A percentile compares a stretch with the other conserved stretches of the same genome.
Evolutionary conservation across 768 basidiomycete genomes (phyloP).

Genomic region (Xerocomellus chrysenteron): DNA sequence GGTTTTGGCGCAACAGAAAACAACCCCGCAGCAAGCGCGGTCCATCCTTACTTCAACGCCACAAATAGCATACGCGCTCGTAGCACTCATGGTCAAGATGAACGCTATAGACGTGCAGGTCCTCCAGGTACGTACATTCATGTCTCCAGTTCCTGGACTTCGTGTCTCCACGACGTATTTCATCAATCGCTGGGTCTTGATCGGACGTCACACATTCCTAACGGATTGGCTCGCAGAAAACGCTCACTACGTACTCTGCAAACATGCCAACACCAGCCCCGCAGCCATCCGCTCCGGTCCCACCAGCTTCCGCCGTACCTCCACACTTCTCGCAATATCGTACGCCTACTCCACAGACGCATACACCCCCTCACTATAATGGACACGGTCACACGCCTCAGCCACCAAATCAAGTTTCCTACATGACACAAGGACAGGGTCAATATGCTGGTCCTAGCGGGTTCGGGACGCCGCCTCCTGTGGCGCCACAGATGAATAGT

Average conservation of each 20-base stretch:
- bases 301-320: conserved; percentile 45
- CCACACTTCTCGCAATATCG: conserved; percentile 39
- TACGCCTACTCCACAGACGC: conserved; percentile 36
- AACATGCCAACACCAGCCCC: conserved; percentile 21
- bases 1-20: conserved; percentile 50
- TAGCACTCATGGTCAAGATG: conserved; percentile 75
- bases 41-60: conserved; percentile 71
- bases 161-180: not conserved
- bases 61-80: conserved; percentile 73
- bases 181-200: not conserved
- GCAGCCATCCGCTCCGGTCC: conserved; percentile 27
- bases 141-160: not conserved
- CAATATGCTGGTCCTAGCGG: conserved; percentile 18
- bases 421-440: conserved; percentile 18
- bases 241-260: conserved; percentile 50
- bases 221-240: conserved; percentile 46
- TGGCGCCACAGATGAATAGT: conserved; percentile 19
- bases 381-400: conserved; percentile 31
- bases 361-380: conserved; percentile 29
- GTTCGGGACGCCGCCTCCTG: conserved; percentile 24
- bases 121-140: conserved; percentile 53
- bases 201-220: conserved; percentile 1
- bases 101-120: conserved; percentile 73
- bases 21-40: conserved; percentile 66
- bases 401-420: conserved; percentile 18